Conservation (phyloP, 331 rosid genomes). For the Quercus tomentella region DNA sequence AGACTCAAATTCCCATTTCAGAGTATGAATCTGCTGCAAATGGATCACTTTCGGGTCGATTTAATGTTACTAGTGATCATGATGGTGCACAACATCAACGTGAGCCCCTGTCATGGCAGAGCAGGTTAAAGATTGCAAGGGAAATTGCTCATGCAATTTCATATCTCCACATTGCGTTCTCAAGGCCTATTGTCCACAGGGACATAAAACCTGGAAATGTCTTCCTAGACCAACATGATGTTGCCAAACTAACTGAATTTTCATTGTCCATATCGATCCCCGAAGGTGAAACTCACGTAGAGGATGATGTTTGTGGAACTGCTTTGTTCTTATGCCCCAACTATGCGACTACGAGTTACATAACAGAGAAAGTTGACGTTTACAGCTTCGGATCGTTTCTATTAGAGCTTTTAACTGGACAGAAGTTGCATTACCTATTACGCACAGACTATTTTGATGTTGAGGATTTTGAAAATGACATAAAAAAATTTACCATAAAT, state of each 20-base stretch:
- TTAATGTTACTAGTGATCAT: background rate
- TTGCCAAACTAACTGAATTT: background rate
- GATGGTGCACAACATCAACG: background rate
- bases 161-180: background rate
- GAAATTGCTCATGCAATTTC: background rate
- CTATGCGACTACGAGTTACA: background rate
- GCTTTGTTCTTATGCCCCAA: background rate
- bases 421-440: no score
- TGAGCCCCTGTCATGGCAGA: background rate
- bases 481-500: background rate
- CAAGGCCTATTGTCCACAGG: background rate
- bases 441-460: background rate
- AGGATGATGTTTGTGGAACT: background rate
- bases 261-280: background rate
- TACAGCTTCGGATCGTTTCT: background rate
- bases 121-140: background rate
- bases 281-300: background rate
- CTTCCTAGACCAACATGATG: background rate
- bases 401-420: background rate
- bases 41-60: no score
- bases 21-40: no score
- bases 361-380: background rate
- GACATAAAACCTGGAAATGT: background rate
- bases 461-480: background rate
- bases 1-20: no score